Base-by-base conservation (phyloP, 208 protist species). In the Herpetomonas samuelpessoai region DNA sequence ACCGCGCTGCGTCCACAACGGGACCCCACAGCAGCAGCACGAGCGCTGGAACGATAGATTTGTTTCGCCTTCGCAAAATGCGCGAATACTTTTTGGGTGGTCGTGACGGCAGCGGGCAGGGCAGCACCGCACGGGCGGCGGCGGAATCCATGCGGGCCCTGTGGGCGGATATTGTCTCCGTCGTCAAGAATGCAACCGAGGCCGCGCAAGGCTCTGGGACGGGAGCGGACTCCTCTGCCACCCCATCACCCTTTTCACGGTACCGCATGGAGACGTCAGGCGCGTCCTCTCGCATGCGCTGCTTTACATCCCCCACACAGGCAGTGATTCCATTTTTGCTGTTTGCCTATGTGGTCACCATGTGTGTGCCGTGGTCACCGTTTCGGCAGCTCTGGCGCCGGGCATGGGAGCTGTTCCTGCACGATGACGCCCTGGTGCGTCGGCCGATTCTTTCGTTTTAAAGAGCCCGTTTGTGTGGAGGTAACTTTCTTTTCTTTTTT, bases 341-440 rank as follows among this genome's bases (percentile, higher is more conserved):
- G 31, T 12, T 80, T 14, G 67, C 74, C 22, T 89, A 81, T 55
- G 45, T 72, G 0, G 44, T 79, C 7, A 75, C 68, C 6, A 59
- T 50, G 47, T 65, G 71, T 10, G 7, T 80, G 51, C 63, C 68
- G 1, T 52, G 60, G 24, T 89, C 76, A 57, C 83, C 79, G 2
- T 69, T 85, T 45, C 66, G 70, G 22, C 71, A 65, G 61, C 48
- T 86, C 60, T 86, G 62, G 66, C 21, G 68, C n/a, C 57, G 60
- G 21, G 71, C 70, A 29, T 86, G 78, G 78, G 38, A 39, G 21
- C 55, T 86, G 2, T 72, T 90, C 49, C 48, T 70, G 18, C 65
- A 86, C 61, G 83, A 86, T 49, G 83, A 90, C 46, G 78, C 77
- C 0, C 65, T 90, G 18, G 73, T 60, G 6, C 76, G 79, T 24